Evolutionary conservation across 1,284 basidiomycete species (phyloP).

Genomic region (Apiotrichum sp.): DNA sequence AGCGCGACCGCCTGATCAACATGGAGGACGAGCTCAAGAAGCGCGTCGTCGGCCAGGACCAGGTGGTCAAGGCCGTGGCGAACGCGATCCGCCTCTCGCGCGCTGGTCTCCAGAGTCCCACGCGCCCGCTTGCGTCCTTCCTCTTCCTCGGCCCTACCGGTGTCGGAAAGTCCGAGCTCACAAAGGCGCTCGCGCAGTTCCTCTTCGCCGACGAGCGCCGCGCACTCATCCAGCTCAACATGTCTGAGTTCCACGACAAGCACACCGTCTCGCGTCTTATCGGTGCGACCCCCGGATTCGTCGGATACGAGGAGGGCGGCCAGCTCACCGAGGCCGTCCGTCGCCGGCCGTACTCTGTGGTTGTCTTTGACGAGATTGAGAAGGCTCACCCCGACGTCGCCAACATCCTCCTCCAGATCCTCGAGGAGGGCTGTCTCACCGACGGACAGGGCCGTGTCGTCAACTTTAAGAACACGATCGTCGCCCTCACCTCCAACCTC

Average conservation of each 20-base stretch:
- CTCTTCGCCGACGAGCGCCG: constrained; percentile 80
- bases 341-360: constrained; percentile 55
- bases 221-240: constrained; percentile 81
- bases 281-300: constrained; percentile 85
- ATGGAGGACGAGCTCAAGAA: constrained; percentile 74
- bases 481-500: constrained; percentile 90
- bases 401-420: constrained; percentile 84
- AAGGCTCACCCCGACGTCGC: constrained; percentile 85
- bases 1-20: constrained; percentile 82
- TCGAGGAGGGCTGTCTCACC: constrained; percentile 85
- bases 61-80: constrained; percentile 70
- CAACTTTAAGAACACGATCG: constrained; percentile 67
- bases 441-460: constrained; percentile 52
- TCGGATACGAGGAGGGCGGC: constrained; percentile 80
- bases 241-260: constrained; percentile 87
- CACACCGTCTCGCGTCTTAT: constrained; percentile 85
- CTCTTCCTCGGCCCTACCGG: constrained; percentile 80
- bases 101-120: constrained; percentile 79
- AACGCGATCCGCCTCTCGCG: constrained; percentile 86
- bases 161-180: constrained; percentile 70
- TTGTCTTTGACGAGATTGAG: constrained; percentile 70
- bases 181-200: constrained; percentile 78
- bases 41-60: constrained; percentile 82
- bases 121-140: constrained; percentile 83
- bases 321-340: constrained; percentile 83